Percentiles rank a stretch among this genome's conserved stretches.
These are phyloP conservation scores for Polygonum maritimum DNA, from an alignment of 148 eudicot species.

Conservation along the genomic window DNA sequence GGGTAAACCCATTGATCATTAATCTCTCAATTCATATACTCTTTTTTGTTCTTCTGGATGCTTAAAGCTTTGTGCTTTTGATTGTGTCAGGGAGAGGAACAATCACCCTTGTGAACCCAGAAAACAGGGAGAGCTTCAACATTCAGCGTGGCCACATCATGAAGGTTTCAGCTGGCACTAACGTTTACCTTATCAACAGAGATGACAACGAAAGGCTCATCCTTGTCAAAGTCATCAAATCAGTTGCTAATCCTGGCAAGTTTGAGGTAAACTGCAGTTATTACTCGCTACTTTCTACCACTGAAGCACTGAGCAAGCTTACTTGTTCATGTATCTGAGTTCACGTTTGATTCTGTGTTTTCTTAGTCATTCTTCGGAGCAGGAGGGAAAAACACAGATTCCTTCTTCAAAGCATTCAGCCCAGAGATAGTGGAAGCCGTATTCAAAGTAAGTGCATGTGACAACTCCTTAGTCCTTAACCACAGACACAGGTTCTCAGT, in stretches of 20 bases:
- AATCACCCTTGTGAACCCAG: constrained; percentile 34
- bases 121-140: constrained; percentile 57
- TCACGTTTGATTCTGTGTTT: not conserved
- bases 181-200: constrained; percentile 50
- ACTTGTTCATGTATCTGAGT: not conserved
- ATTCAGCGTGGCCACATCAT: constrained; percentile 56
- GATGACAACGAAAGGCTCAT: constrained; percentile 43
- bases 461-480: no score
- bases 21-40: not conserved
- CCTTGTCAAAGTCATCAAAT: constrained; percentile 40
- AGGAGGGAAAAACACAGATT: constrained; percentile 62
- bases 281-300: not conserved
- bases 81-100: constrained; percentile 49
- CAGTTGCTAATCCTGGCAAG: constrained; percentile 57
- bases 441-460: constrained; percentile 36
- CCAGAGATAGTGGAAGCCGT: constrained; percentile 61
- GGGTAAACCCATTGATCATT: not conserved
- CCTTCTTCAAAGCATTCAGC: constrained; percentile 55
- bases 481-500: not conserved
- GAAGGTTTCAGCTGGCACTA: constrained; percentile 56
- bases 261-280: constrained; percentile 28
- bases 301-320: not conserved
- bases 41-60: not conserved
- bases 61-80: not conserved
- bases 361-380: constrained; percentile 48